phyloP scores from a whole-genome alignment of 2,329 filamentous ascomycete genomes.

The Scedosporium boydii region DNA sequence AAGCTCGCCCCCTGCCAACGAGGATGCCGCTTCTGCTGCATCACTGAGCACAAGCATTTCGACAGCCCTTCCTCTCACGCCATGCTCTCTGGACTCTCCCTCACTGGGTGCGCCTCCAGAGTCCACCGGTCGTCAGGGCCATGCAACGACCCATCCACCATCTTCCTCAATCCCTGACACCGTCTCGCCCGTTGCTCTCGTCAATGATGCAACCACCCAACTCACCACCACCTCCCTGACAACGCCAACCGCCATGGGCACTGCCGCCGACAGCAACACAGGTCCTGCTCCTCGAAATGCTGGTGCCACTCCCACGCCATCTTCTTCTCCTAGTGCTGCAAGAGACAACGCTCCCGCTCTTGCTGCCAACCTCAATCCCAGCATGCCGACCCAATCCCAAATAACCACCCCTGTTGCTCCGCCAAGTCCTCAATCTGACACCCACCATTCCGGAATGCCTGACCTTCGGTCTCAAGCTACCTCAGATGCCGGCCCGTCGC shows the following conservation, averaged over 20 bases:
- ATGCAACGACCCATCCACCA: background rate
- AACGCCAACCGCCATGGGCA: background rate
- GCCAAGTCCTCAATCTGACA: background rate
- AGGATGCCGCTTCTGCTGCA: slow-evolving; percentile 3
- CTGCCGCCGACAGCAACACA: background rate
- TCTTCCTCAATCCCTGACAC: background rate
- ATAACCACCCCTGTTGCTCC: background rate
- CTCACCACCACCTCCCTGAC: background rate
- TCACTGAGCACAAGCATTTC: slow-evolving; percentile 1
- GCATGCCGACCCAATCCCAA: slow-evolving; percentile 5
- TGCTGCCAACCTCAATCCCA: slow-evolving; percentile 3
- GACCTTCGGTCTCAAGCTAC: background rate
- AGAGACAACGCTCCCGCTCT: background rate
- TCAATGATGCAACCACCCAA: background rate
- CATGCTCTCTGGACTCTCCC: background rate
- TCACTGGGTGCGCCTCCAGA: background rate
- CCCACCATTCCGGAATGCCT: background rate
- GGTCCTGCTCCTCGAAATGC: background rate
- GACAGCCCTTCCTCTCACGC: background rate
- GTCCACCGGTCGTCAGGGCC: background rate
- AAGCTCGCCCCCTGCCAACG: slow-evolving; percentile 1
- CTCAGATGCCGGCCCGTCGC: slow-evolving; percentile 4
- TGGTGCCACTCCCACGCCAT: background rate
- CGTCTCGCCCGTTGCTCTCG: background rate
- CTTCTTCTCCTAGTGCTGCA: background rate